phyloP scores from a whole-genome alignment of 768 basidiomycete genomes.

The Hortiboletus flavorubellus region DNA sequence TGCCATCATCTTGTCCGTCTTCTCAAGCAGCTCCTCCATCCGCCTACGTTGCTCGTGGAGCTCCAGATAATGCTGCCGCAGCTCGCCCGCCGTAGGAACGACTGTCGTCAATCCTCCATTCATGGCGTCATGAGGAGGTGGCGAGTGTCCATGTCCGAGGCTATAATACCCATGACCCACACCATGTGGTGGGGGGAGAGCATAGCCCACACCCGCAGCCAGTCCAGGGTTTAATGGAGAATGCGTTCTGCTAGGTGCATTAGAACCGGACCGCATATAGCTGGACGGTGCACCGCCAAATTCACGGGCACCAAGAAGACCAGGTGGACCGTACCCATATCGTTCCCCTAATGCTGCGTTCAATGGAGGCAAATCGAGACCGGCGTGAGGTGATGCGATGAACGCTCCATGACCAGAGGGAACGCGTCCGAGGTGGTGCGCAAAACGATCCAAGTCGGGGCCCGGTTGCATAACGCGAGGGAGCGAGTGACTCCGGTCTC shows the following conservation, averaged over 20 bases:
- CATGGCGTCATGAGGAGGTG: conserved; percentile 33
- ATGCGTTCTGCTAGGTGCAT: conserved; percentile 70
- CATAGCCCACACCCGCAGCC: conserved; percentile 38
- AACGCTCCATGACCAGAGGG: conserved; percentile 35
- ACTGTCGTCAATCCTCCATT: conserved; percentile 24
- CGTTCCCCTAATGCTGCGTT: conserved; percentile 39
- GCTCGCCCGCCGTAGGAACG: conserved; percentile 52
- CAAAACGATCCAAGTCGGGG: conserved; percentile 31
- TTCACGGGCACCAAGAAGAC: conserved; percentile 31
- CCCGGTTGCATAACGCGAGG: conserved; percentile 31
- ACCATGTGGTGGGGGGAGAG: conserved; percentile 38
- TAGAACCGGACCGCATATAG: conserved; percentile 62
- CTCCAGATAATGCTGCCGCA: conserved; percentile 69
- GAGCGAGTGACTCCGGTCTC: conserved; percentile 33
- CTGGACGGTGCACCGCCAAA: conserved; percentile 44
- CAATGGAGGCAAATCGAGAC: conserved; percentile 64
- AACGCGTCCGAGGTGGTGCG: conserved; percentile 34
- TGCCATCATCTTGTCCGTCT: conserved; percentile 70
- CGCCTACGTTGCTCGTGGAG: conserved; percentile 59
- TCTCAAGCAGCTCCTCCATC: conserved; percentile 72
- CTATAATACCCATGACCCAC: conserved; percentile 36
- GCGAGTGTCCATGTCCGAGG: conserved; percentile 37
- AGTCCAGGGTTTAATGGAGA: conserved; percentile 59
- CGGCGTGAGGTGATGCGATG: conserved; percentile 38
- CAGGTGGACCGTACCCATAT: conserved; percentile 37